These are phyloP conservation scores for Blastobotrys terrestris DNA, from an alignment of 805 yeast species.

Conservation along the genomic window DNA sequence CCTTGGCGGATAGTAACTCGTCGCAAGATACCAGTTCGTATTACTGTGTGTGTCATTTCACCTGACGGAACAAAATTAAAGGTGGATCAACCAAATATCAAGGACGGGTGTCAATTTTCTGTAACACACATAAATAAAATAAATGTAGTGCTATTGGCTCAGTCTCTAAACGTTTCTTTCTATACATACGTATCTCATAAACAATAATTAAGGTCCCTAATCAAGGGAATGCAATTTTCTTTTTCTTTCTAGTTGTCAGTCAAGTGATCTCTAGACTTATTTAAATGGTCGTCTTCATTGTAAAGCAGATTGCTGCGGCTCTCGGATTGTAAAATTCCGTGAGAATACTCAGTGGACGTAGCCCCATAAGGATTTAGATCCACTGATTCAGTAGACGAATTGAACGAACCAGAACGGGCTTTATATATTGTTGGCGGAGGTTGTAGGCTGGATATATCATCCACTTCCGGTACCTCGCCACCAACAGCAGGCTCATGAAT, in stretches of 20 bases:
- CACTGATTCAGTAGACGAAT: neutral
- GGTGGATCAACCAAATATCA: no score
- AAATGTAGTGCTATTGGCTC: no score
- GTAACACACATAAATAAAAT: no score
- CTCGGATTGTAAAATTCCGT: neutral
- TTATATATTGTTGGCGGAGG: neutral
- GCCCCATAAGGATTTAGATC: neutral
- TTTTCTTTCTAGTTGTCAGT: neutral
- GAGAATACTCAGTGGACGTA: neutral
- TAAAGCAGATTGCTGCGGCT: neutral
- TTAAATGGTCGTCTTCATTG: neutral
- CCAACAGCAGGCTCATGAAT: neutral
- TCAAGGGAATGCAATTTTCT: neutral
- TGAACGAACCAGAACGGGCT: neutral
- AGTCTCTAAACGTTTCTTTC: no score
- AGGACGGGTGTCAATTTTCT: no score
- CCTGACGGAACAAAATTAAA: no score
- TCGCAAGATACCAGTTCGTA: no score
- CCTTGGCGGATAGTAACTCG: no score
- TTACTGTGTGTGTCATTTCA: no score
- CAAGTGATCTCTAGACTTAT: neutral
- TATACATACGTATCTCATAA: no score
- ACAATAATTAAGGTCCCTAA: neutral
- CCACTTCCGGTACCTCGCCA: neutral
- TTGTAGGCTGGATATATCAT: neutral